Base-by-base conservation (phyloP, 1,139 yeast species). In the Blastobotrys capitulatus region DNA sequence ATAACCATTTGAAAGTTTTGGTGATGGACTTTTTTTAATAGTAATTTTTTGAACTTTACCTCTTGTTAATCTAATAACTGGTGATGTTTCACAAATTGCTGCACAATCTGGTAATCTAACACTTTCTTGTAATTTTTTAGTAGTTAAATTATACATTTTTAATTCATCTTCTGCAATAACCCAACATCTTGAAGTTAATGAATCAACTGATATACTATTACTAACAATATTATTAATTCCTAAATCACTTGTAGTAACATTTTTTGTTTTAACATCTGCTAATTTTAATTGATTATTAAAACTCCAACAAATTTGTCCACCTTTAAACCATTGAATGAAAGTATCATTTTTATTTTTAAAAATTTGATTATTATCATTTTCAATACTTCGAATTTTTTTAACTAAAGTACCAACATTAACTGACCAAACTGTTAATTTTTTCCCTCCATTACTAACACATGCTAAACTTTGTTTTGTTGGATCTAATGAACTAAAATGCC, bases 401-500 rank as follows among this genome's bases (percentile, higher is more conserved):
- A 40, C 44, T 13, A 16, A 18, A 5, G 5, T 6, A 18, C 41
- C 44, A 15, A 46, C 26, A 19, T 46, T 46, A 25, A 46, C 27
- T 15, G 48, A 46, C 48, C 48, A 46, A 15, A 46, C 48, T 31
- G 31, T 22, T 1, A 29, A 8, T 8, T 8, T 9, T 16, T n/a
- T 16, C 15, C 25, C 20, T 12, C 26, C 20, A 13, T 29, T 18
- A n/a, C 27, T 16, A 5, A 39, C n/a, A 3, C 25, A 39, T 3
- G 48, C 48, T 19, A 46, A 20, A 15, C 36, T 39, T 18, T 46
- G 48, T 13, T 44, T 32, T 15, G 18, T 7, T 13, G 36, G 27
- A 25, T 46, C 44, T 15, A 19, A 9, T 18, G 35, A 46, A 22
- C 48, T 46, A 22, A 46, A 46, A 40, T 46, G 48, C 48, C 48